Base-by-base conservation (phyloP, 495 filamentous ascomycete species). In the Penicillium manginii region DNA sequence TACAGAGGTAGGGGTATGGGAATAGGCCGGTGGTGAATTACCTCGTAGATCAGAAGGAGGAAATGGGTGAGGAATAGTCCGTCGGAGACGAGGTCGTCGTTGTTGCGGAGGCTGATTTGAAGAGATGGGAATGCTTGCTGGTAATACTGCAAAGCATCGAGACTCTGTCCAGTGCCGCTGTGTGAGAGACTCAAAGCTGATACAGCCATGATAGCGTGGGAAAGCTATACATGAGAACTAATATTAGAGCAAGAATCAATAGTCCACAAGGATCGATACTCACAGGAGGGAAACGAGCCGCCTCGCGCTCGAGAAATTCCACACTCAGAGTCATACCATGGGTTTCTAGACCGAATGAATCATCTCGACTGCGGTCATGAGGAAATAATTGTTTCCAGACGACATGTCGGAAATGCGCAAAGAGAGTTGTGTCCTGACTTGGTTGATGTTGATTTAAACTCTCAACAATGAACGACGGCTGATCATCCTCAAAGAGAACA, bases 161-260 rank as follows among this genome's bases (percentile, higher is more conserved):
- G 63, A 54, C 72, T 77, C 50, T 77, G 74, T 19, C 70, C 65
- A 26, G 71, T 73, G 37, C 76, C 75, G 60, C 75, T 75, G 62
- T 78, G 78, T 15, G 79, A 75, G 40, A 85, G 72, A 61, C 79
- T 83, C 50, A 87, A 75, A 17, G 83, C 83, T 15, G 80, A 81
- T 8, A 86, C 63, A 6, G 84, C 83, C 78, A 84, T 83, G 50
- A 87, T 82, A n/a, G 83, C 84, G 63, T 84, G 81, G 45, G 79
- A 79, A 51, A 86, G 78, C 84, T 86, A 31, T 18, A 39, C 21
- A 26, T 21, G 15, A 4, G 10, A 37, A 37, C 52, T 21, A 52
- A 67, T 59, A 65, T 65, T 56, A 65, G 49, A 48, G 43, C 19
- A 14, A 26, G 50, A 26, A 40, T 50, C 40, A 26, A 52, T 33